A percentile compares a stretch with the other conserved stretches of the same genome.
phyloP scores from a whole-genome alignment of 192 early-diverging fungal genomes.

The Mortierella claussenii region DNA sequence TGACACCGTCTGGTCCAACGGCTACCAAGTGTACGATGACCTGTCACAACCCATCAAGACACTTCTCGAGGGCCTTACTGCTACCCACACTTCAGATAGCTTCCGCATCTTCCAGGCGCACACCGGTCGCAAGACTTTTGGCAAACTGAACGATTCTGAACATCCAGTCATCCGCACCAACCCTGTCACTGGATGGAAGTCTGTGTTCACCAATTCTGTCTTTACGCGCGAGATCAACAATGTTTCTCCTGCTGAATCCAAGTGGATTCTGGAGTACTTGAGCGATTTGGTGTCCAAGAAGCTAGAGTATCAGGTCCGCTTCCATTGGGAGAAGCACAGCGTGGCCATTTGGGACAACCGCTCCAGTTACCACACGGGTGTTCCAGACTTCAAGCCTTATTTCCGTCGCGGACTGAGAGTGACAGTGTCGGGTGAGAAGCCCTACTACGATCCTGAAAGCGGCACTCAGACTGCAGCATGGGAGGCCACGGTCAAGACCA shows the following conservation, averaged over 20 bases:
- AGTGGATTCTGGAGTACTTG: conserved; percentile 67
- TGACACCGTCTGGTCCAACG: conserved; percentile 56
- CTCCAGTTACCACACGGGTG: conserved; percentile 61
- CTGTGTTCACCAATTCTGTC: conserved; percentile 69
- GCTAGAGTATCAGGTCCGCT: conserved; percentile 65
- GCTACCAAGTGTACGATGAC: conserved; percentile 55
- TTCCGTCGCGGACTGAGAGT: conserved; percentile 32
- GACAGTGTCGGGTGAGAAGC: conserved; percentile 42
- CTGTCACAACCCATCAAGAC: conserved; percentile 63
- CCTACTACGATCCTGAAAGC: conserved; percentile 25
- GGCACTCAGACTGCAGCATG: conserved; percentile 44
- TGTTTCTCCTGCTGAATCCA: conserved; percentile 63
- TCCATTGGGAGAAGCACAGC: conserved; percentile 67
- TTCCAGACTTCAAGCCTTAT: conserved; percentile 47
- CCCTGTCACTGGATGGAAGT: conserved; percentile 76
- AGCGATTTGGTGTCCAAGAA: conserved; percentile 61
- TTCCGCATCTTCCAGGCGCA: conserved; percentile 35
- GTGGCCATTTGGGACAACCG: conserved; percentile 80
- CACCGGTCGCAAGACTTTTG: conserved; percentile 53
- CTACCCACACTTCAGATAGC: conserved; percentile 58
- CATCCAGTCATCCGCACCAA: conserved; percentile 71
- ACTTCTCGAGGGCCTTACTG: conserved; percentile 66
- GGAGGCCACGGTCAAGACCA: conserved; percentile 23
- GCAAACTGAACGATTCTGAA: conserved; percentile 34
- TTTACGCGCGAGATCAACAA: conserved; percentile 70